Evolutionary conservation across 805 yeast species (phyloP), one percentile per base, ranked within the genome.

Genomic region (Yamadazyma ubonensis): DNA sequence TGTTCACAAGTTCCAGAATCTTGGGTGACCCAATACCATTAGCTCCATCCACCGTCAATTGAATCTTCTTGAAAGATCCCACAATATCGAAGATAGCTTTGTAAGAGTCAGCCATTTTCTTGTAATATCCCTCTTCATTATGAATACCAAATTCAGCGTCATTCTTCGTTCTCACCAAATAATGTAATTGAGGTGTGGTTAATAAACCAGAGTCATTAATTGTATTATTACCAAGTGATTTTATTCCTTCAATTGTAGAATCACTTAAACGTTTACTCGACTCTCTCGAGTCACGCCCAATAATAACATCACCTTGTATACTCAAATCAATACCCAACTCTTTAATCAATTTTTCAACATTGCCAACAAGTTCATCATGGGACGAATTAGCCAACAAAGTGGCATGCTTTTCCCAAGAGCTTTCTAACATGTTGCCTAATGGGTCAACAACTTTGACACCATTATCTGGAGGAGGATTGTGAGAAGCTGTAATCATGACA

Each of bases 361-460:
- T 61, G 5, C 43, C 36, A 12, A 54, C 58, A 48, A 85, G 68
- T 2, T 72, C 73, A 12, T 64, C 68, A 15, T 72, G 65, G 26
- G 57, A 43, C 1, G 86, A 69, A 57, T 93, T 93, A 41, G 96
- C 96, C 45, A 93, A 65, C 19, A 61, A 55, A 1, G 96, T 86
- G 11, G 96, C 96, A 46, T 78, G 66, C 0, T 71, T 63, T 57
- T 93, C 99, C 99, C 99, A 93, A 5, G 71, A 52, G 39, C 79
- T 78, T 41, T 78, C 83, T 50, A 90, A 73, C 97, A 90, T 90
- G 46, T 85, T 88, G 18, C 98, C 97, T 57, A 74, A 65, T 1
- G 98, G 97, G 50, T 91, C 98, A 17, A 91, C 87, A n/a, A 93
- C 72, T 63, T 91, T 91, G 36, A 88, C 91, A 20, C 96, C 96